Conservation (phyloP, 805 yeast genomes). For the Barnettozyma siamensis region DNA sequence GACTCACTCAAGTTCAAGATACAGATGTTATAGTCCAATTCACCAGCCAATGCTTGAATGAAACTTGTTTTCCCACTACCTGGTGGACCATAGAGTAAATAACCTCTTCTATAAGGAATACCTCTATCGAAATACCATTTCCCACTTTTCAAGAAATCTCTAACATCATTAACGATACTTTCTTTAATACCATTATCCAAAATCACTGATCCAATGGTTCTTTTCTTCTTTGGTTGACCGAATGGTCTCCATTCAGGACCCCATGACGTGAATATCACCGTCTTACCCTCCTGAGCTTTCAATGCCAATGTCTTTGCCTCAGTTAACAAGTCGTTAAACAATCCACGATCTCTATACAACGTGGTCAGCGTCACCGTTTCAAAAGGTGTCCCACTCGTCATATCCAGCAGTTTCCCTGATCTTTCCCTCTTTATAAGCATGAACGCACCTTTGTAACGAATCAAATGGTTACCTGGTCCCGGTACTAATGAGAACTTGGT, state of each 20-base stretch:
- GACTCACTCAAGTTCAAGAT: slow-evolving; percentile 85
- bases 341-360: slow-evolving; percentile 67
- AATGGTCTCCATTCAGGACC: slow-evolving; percentile 99
- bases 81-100: slow-evolving; percentile 92
- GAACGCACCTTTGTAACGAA: slow-evolving; percentile 79
- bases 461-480: slow-evolving; percentile 93
- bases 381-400: slow-evolving; percentile 88
- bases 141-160: slow-evolving; percentile 73
- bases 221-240: slow-evolving; percentile 88
- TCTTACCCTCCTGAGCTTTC: slow-evolving; percentile 82
- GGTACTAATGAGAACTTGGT: slow-evolving; percentile 91
- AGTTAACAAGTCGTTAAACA: slow-evolving; percentile 63
- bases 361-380: slow-evolving; percentile 96
- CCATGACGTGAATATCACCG: slow-evolving; percentile 90
- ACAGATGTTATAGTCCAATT: slow-evolving; percentile 91
- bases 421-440: slow-evolving; percentile 87
- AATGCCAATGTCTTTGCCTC: slow-evolving; percentile 87
- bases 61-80: slow-evolving; percentile 96
- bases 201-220: slow-evolving; percentile 80
- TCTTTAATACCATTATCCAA: slow-evolving; percentile 73
- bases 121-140: slow-evolving; percentile 94
- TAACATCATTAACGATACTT: slow-evolving; percentile 60
- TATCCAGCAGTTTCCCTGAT: slow-evolving; percentile 80
- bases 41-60: slow-evolving; percentile 95
- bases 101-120: slow-evolving; percentile 96